Conservation (phyloP, 2,329 filamentous ascomycete species). For the Stagonosporopsis vannaccii region DNA sequence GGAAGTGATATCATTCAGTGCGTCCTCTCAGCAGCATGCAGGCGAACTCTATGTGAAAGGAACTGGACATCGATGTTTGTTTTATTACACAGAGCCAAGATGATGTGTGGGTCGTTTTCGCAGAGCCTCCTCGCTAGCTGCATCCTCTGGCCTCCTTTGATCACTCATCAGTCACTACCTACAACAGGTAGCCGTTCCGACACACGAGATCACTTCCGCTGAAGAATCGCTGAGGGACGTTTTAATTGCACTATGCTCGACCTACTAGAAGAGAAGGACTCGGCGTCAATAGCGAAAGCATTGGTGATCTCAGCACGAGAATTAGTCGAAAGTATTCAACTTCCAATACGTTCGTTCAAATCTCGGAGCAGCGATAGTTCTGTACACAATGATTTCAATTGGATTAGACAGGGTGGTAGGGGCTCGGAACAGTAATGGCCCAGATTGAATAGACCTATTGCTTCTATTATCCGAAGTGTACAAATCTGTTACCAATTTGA, state of each 20-base stretch:
- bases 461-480: too few relatives aligned
- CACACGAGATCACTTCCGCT: not conserved
- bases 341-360: too few relatives aligned
- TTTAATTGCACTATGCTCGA: not conserved
- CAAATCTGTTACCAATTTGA: too few relatives aligned
- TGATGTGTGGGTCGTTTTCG: not conserved
- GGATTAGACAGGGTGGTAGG: too few relatives aligned
- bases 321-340: too few relatives aligned
- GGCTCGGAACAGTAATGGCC: too few relatives aligned
- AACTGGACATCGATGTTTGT: not conserved
- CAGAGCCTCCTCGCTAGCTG: not conserved
- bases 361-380: too few relatives aligned
- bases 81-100: slow-evolving; percentile 7
- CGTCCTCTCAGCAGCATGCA: not conserved
- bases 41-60: not conserved
- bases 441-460: too few relatives aligned
- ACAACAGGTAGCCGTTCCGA: not conserved
- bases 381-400: too few relatives aligned
- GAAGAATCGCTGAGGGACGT: not conserved
- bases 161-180: not conserved
- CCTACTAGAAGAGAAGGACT: not conserved
- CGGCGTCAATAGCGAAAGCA: too few relatives aligned
- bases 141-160: not conserved
- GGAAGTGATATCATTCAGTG: not conserved
- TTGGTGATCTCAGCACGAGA: not conserved